Evolutionary conservation across 306 rosid species (phyloP).

Genomic region (Vicia villosa): DNA sequence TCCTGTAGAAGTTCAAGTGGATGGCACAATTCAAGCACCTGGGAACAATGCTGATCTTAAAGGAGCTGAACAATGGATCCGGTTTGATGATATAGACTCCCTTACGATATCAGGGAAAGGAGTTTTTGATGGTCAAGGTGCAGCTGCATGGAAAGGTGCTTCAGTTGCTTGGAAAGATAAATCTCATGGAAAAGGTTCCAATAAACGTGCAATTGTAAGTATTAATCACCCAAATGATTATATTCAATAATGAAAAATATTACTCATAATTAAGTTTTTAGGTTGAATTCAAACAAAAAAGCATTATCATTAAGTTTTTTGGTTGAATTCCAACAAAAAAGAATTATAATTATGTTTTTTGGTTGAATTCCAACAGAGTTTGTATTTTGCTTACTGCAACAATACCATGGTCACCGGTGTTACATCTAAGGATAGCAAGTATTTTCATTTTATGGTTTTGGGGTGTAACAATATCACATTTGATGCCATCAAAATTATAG

Average conservation of each 20-base stretch:
- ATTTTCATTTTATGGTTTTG: conserved; percentile 7
- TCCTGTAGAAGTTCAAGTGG: conserved; percentile 17
- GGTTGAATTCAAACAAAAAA: no score
- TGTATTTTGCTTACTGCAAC: neutral
- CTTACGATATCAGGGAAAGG: conserved; percentile 14
- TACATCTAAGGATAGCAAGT: conserved; percentile 26
- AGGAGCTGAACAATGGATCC: neutral
- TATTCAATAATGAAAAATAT: no score
- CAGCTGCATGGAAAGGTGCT: neutral
- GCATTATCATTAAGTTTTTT: no score
- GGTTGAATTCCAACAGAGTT: conserved; percentile 8
- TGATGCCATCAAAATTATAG: no score
- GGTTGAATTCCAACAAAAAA: no score
- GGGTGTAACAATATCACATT: neutral
- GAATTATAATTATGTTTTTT: no score
- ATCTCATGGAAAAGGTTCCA: neutral
- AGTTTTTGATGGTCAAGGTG: conserved; percentile 26
- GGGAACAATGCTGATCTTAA: neutral
- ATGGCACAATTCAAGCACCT: conserved; percentile 30
- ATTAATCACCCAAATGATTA: no score
- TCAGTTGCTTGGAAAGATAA: conserved; percentile 9
- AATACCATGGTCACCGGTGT: neutral
- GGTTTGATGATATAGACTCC: neutral
- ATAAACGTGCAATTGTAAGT: neutral
- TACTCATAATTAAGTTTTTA: no score